Base-by-base conservation (phyloP, 108 stramenopile species). In the Conticribra guillardii region DNA sequence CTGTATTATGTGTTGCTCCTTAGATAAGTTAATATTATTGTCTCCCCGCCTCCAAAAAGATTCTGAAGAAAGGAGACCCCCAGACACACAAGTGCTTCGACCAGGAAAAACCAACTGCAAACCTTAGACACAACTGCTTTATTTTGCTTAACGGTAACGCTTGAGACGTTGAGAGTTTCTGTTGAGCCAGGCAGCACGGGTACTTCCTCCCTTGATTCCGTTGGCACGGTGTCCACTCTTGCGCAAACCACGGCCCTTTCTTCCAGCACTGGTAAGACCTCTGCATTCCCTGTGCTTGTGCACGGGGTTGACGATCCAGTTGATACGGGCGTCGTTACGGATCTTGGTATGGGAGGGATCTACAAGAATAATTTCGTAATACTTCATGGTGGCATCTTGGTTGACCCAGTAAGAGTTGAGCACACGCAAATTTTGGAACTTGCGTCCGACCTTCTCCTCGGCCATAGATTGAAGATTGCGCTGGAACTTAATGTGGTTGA, bases 351-450 rank as follows among this genome's bases (percentile, higher is more conserved):
- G 98, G 67, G 79, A 55, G 32, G 99, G 98, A 86, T 99, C 99
- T 76, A 99, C 97, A 51, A 96, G 59, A 87, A 99, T 99, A 66
- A 98, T 82, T 93, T 99, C 99, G 84, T 97, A 99, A 86, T 99
- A 99, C 83, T 99, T 99, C 97, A 97, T 98, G 80, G 99, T 99
- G 64, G 99, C 97, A 77, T 99, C 99, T 81, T 98, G 96, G 87
- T 99, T 99, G 79, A 99, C 85, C 99, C 99, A 99, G 89, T 99
- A 99, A 7, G 97, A 98, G 95, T 99, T 99, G 48, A 99, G 86
- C 11, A 99, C 99, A 61, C 98, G 94, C 60, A 99, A 84, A 91
- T 99, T 99, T 74, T 82, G 66, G 80, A 83, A 96, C 71, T 90
- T 90, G 75, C 97, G 96, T 73, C 99, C 99, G 28, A 89, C 96